Evolutionary conservation across 2,329 filamentous ascomycete genomes (phyloP).

Genomic region (Phoma sp.): DNA sequence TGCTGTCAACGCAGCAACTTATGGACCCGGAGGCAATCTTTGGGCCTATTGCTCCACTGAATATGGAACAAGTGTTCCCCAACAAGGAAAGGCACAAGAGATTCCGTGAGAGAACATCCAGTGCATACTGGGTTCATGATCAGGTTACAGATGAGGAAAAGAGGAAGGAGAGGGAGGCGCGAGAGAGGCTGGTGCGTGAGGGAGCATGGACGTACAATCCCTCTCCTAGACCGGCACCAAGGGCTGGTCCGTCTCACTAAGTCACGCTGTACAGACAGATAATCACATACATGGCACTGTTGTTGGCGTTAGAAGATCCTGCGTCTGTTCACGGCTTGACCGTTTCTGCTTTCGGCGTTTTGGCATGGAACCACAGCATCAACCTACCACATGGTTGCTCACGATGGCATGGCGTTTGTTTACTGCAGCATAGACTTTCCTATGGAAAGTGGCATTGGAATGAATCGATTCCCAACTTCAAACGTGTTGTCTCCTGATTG

Average conservation of each 20-base stretch:
- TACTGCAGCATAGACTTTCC: conserved; percentile 10
- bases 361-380: conserved; percentile 4
- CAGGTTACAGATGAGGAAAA: conserved; percentile 87
- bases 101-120: conserved; percentile 89
- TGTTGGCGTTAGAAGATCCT: conserved; percentile 1
- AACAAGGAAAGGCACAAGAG: conserved; percentile 81
- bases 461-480: not conserved
- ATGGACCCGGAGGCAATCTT: conserved; percentile 87
- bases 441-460: conserved; percentile 12
- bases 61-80: conserved; percentile 93
- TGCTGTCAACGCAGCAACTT: conserved; percentile 81
- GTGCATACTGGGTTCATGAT: conserved; percentile 92
- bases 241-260: conserved; percentile 17
- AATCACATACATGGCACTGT: conserved; percentile 1
- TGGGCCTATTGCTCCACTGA: conserved; percentile 82
- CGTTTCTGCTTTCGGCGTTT: conserved; percentile 9
- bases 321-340: not conserved
- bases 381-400: conserved; percentile 10
- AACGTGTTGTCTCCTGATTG: not conserved
- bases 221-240: conserved; percentile 34
- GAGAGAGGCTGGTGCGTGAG: conserved; percentile 79
- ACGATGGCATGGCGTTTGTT: conserved; percentile 15
- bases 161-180: conserved; percentile 75
- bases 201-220: conserved; percentile 72
- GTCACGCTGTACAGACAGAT: not conserved